Evolutionary conservation across 768 basidiomycete genomes (phyloP).

Genomic region (Sporobolomyces pararoseus): DNA sequence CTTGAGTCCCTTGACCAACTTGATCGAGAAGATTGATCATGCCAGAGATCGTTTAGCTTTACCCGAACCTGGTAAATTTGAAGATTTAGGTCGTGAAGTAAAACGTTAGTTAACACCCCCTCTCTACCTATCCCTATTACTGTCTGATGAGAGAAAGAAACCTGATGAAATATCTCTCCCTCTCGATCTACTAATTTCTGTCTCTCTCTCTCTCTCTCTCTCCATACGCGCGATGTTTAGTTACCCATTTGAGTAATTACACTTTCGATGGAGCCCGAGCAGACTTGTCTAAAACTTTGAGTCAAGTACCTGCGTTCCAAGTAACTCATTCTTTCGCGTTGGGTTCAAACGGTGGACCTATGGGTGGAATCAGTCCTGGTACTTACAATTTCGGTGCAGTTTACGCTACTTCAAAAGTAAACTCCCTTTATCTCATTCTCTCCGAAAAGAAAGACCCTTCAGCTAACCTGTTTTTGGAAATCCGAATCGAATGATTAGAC

Average conservation of each 20-base stretch:
- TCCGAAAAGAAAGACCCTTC: too few species aligned
- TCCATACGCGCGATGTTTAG: conserved; percentile 52
- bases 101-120: conserved; percentile 60
- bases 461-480: too few species aligned
- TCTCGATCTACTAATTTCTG: neutral
- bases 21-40: conserved; percentile 68
- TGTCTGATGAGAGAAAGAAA: neutral
- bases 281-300: conserved; percentile 88
- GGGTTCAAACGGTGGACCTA: conserved; percentile 62
- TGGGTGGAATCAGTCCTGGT: conserved; percentile 54
- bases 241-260: conserved; percentile 85
- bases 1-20: conserved; percentile 61
- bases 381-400: conserved; percentile 93
- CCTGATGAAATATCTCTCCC: neutral
- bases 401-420: conserved; percentile 76
- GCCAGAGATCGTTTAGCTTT: conserved; percentile 79
- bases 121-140: conserved; percentile 1
- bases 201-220: neutral
- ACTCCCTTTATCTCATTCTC: conserved; percentile 25
- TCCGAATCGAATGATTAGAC: conserved; percentile 55
- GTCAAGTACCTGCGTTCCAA: conserved; percentile 93
- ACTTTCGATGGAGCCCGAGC: conserved; percentile 96
- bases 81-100: conserved; percentile 88
- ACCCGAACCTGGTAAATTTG: conserved; percentile 85
- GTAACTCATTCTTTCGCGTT: conserved; percentile 92